Base-by-base conservation (phyloP, 1,284 basidiomycete genomes). In the Microbotryum scabiosae region DNA sequence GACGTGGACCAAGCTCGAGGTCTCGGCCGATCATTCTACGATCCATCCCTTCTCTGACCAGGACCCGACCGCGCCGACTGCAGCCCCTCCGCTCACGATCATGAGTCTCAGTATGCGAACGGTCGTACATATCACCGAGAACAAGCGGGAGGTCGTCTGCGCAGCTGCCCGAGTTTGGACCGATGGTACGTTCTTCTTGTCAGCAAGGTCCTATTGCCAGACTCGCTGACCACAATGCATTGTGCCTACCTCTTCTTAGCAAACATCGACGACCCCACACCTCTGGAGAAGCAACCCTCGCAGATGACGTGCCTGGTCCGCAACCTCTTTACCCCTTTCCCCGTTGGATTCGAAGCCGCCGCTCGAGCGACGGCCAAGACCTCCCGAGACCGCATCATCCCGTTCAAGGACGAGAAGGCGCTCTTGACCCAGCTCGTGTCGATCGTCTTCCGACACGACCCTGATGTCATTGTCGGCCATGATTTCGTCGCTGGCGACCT, bases 1-100 rank as follows among this genome's bases (percentile, higher is more conserved):
- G 21, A 93, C 89, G 0, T 97, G 92, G 92, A 94, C 91, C 73
- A 94, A 96, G 78, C 78, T 96, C 28, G 94, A 98, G 77, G 87
- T 85, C n/a, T 84, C 82, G 0, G 86, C 93, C 14, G 77, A 82
- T 16, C 2, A 97, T 96, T 73, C 55, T 16, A 83, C 88, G 68
- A 84, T 97, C 74, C 87, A 85, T 63, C 88, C 90, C 0, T 84
- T 94, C 73, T 73, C 84, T 0, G 88, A 93, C 59, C 80, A 81
- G 2, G 89, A 91, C 68, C 67, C 78, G 2, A 75, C 79, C 21
- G 86, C 88, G 8, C 88, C 88, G 0, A 86, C 84, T 70, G 92
- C 91, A 32, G 81, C 82, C 23, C 96, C 96, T 4, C 90, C 93
- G 1, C 75, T 99, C 49, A 97, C 89, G 0, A 82, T 97, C 50